Conservation (phyloP, 1,139 yeast species). For the Blastobotrys arbuscula region DNA sequence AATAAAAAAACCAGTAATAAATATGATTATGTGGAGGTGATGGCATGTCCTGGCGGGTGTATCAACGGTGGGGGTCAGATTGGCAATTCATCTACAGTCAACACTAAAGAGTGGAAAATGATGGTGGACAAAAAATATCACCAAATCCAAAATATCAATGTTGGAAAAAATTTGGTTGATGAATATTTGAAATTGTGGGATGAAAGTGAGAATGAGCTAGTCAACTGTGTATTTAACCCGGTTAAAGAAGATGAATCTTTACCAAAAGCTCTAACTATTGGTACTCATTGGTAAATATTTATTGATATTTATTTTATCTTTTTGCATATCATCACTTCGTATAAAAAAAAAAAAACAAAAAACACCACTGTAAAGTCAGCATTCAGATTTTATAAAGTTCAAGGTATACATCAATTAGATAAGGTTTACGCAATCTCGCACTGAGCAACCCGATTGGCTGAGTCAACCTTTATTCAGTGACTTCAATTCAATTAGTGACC, state of each 20-base stretch:
- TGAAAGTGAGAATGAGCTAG: conserved; percentile 12
- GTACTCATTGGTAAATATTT: conserved; percentile 26
- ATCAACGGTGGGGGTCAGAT: conserved; percentile 97
- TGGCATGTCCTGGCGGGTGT: conserved; percentile 99
- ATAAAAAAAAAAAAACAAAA: background rate
- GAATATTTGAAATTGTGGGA: conserved; percentile 16
- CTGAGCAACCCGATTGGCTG: too few species aligned
- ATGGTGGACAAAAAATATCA: conserved; percentile 30
- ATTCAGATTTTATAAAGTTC: background rate
- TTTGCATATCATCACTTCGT: too few species aligned
- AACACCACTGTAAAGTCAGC: too few species aligned
- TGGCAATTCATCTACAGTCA: conserved; percentile 40
- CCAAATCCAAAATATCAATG: conserved; percentile 21
- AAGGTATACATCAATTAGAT: background rate
- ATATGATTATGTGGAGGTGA: conserved; percentile 84
- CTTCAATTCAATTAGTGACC: too few species aligned
- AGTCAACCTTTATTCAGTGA: too few species aligned
- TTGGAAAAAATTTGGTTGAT: conserved; percentile 10
- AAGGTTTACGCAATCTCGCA: too few species aligned
- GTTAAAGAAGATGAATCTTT: conserved; percentile 15
- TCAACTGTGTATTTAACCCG: conserved; percentile 20
- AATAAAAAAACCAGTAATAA: conserved; percentile 33
- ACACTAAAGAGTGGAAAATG: conserved; percentile 33
- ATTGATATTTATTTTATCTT: too few species aligned
- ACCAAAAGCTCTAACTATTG: conserved; percentile 21